Evolutionary conservation across 495 filamentous ascomycete genomes (phyloP), one percentile per base, ranked within the genome.

Genomic region (Lentithecium fluviatile): DNA sequence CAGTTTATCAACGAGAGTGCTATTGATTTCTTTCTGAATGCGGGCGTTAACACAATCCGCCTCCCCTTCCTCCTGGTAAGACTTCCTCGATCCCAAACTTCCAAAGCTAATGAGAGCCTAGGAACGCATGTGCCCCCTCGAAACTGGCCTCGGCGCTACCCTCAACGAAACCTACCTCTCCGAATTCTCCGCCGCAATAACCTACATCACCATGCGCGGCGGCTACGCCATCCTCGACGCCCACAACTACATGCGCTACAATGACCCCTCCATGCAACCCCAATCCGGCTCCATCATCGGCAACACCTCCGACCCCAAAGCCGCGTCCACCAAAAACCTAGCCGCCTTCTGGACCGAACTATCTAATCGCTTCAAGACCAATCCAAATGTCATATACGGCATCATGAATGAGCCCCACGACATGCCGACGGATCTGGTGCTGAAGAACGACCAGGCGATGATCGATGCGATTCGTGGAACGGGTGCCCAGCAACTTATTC

Each of bases 241-340:
- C 17, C 68, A 70, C 47, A 70, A 70, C 54, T 70, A 70, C 62
- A 70, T 70, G 68, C 56, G 68, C 29, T 70, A 70, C 62, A 68
- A 68, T 40, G 68, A 70, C 36, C 68, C 68, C 11, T 59, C 52
- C 4, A 64, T 62, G 55, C 68, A 71, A 51, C 69, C 69, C 17
- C 29, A 15, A 10, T 66, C 53, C 6, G 69, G 66, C 42, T 61
- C 58, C 32, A 61, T 71, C 11, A 71, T 71, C 56, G 66, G 66
- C 55, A 70, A 68, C 56, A 52, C 69, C 0, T 24, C 62, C 20
- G 69, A 69, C 43, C 60, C 62, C 11, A 52, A 49, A 38, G 60
- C 68, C 2, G 56, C 68, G 10, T 66, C 65, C 11, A 70, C 68
- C 1, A 48, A 32, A 12, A 50, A 65, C n/a, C 67, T 70, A 50